Base-by-base conservation (phyloP, 805 yeast genomes). In the Torulaspora gathmanii region DNA sequence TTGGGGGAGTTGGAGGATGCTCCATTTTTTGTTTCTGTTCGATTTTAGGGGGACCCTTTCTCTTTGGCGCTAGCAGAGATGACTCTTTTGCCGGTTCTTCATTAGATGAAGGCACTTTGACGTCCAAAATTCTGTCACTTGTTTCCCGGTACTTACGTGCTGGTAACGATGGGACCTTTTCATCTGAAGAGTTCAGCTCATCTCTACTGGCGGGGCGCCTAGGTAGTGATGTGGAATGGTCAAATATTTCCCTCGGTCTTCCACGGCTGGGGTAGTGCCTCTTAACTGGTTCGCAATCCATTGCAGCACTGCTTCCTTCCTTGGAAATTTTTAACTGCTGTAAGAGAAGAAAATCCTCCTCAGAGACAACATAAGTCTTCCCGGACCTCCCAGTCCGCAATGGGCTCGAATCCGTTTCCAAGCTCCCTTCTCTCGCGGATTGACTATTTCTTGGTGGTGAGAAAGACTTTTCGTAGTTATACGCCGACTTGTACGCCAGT, bases 391-490 rank as follows among this genome's bases (percentile, higher is more conserved):
- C 9, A 5, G 31, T 16, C 3, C 20, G 25, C 8, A 30, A 22
- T 4, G 13, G 13, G 15, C 25, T 20, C 10, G 23, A 22, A 26
- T 13, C 26, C 9, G 22, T 5, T 19, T 49, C 48, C n/a, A 49
- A 41, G 19, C 35, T 44, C n/a, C 45, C 22, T 3, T 49, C 45
- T 15, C 31, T 40, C 23, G 40, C 12, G 5, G 45, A 29, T 25
- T 45, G 42, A n/a, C 33, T 40, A 2, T 45, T 19, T 31, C 51
- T 54, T 44, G 49, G 54, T 11, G 63, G 62, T 4, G 64, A 57
- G 30, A 60, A 60, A 1, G 64, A 54, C 50, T 47, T 57, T 34
- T 61, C 65, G 49, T 56, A 62, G 29, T 57, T 63, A 40, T 62
- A 63, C 2, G 65, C 67, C 20, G 67, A 60, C 37, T 46, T 50